A percentile compares a stretch with the other conserved stretches of the same genome.
These are phyloP conservation scores for Sporothrix protearum DNA, from an alignment of 2,329 filamentous ascomycete species.

Conservation along the genomic window DNA sequence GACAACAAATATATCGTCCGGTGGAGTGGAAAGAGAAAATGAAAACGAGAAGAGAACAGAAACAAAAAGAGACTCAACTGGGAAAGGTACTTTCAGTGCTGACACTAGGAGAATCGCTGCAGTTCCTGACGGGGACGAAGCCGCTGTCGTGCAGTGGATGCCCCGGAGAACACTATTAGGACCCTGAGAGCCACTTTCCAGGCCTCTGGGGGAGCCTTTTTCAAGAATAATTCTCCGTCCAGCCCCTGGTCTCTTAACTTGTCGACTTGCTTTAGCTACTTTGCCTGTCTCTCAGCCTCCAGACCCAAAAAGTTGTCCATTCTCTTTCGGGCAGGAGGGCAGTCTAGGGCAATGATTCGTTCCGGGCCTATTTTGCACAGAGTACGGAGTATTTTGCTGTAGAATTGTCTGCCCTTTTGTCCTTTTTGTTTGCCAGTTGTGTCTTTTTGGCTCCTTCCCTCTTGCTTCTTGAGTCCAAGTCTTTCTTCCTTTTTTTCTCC, in stretches of 20 bases:
- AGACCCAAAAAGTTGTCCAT: neutral
- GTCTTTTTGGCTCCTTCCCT: neutral
- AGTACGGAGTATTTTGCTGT: neutral
- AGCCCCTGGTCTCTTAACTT: neutral
- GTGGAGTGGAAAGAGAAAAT: no score
- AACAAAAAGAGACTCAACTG: no score
- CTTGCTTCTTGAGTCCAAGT: neutral
- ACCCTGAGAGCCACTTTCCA: neutral
- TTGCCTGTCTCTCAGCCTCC: neutral
- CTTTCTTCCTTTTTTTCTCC: neutral
- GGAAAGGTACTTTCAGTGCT: neutral
- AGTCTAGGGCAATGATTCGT: neutral
- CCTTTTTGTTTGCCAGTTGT: no score
- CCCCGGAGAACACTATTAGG: neutral
- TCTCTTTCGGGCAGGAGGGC: constrained; percentile 11
- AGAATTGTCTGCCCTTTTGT: neutral
- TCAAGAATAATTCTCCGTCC: neutral
- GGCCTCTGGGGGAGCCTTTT: neutral
- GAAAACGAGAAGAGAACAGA: no score
- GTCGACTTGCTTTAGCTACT: neutral
- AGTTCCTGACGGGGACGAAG: neutral
- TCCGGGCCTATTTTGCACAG: neutral
- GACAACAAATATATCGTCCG: neutral
- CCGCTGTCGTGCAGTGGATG: neutral
- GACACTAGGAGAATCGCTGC: neutral